Base-by-base conservation (phyloP, 345 rosid genomes). In the Dipteronia dyeriana region DNA sequence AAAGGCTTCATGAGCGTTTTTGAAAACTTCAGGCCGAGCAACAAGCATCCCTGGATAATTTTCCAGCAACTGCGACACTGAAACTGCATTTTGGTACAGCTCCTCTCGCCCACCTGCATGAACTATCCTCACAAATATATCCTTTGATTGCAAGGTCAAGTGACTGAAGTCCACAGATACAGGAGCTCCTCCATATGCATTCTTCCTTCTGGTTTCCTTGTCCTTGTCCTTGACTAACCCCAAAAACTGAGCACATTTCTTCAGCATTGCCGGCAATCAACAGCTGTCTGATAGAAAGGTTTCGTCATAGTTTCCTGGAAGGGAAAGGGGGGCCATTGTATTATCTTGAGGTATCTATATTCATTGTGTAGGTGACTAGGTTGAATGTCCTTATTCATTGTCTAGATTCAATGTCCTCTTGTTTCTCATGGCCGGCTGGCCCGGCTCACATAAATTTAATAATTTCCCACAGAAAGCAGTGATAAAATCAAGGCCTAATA, bases 11-110 rank as follows among this genome's bases (percentile, higher is more conserved):
- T 57, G 34, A 9, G 89, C 88, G 47, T 83, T 84, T 62, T 79
- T 81, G 81, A 86, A 90, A 82, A 88, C 86, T 79, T 82, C 92
- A 0, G 90, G 91, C 51, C 78, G 78, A 31, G 91, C 92, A 70
- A 90, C 77, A 39, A 84, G 79, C 83, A 79, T 88, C 23, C 88
- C 91, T 1, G 92, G 90, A 78, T 91, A 84, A 68, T 86, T 91
- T 54, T 82, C 84, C 93, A 88, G 79, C 76, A 86, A 61, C 20
- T 82, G 26, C n/a, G 87, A 85, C 29, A 81, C 90, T 13, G 87
- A 78, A 80, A 89, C 45, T 5, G 81, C 70, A 63, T 68, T 62
- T 73, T 69, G 84, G 73, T 87, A 87, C 49, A 82, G 80, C 85
- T 89, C 92, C 61, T 77, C 84, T 25, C 66, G 47, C 13, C 92